Percentiles rank a stretch among this genome's conserved stretches.
phyloP scores from a whole-genome alignment of 2,329 filamentous ascomycete species.

The Gliomastix tumulicola region DNA sequence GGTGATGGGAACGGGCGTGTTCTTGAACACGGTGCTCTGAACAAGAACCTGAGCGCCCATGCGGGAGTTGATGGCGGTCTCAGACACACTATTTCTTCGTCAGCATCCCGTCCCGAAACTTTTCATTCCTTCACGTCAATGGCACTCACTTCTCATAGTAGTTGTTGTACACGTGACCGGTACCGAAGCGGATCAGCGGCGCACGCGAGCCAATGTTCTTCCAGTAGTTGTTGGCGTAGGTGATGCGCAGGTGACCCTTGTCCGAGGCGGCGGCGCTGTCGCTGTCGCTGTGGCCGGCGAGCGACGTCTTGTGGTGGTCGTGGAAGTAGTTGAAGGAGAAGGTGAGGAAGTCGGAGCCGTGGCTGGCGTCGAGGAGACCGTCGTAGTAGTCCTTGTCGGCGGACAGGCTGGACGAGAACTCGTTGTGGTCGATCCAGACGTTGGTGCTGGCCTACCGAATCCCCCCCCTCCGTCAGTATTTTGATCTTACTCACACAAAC shows the following conservation, averaged over 20 bases:
- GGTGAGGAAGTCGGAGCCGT: constrained; percentile 35
- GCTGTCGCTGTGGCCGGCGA: constrained; percentile 30
- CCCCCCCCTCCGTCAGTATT: too few relatives aligned
- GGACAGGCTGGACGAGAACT: constrained; percentile 28
- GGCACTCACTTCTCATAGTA: too few relatives aligned
- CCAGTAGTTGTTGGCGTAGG: constrained; percentile 44
- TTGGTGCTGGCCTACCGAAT: constrained; percentile 35
- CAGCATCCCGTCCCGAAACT: too few relatives aligned
- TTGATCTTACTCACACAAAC: too few relatives aligned
- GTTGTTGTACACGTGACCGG: constrained; percentile 42
- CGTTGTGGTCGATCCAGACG: constrained; percentile 40
- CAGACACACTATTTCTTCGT: constrained; percentile 35
- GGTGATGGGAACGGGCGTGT: constrained; percentile 38
- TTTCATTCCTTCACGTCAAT: too few relatives aligned
- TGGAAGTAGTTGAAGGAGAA: constrained; percentile 42
- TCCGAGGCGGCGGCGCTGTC: constrained; percentile 29
- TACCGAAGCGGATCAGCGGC: constrained; percentile 40
- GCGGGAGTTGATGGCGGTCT: constrained; percentile 41
- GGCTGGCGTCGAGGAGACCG: constrained; percentile 36
- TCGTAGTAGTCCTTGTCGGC: constrained; percentile 18
- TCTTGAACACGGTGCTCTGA: constrained; percentile 39
- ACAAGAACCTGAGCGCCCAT: constrained; percentile 41
- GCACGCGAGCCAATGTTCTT: constrained; percentile 35
- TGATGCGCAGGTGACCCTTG: constrained; percentile 35
- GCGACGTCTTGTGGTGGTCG: constrained; percentile 38